Conservation (phyloP, 345 rosid species). For the Lepidium didymum region DNA sequence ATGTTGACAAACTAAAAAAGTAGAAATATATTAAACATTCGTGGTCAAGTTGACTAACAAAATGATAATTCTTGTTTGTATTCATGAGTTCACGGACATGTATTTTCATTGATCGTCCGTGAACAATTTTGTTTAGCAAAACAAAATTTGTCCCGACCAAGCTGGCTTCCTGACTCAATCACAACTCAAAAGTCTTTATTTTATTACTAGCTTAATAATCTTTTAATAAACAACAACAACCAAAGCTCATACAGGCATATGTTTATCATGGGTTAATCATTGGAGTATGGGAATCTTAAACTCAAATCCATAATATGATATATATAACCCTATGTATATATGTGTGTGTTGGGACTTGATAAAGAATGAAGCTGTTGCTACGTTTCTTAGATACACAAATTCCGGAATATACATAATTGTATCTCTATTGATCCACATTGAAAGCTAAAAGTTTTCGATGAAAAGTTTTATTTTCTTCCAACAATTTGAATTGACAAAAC, state of each 20-base stretch:
- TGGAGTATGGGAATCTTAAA: neutral
- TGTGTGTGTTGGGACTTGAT: neutral
- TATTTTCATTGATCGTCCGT: slow-evolving; percentile 23
- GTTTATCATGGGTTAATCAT: neutral
- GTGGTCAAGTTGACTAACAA: slow-evolving; percentile 12
- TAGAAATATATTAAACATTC: neutral
- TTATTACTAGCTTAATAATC: neutral
- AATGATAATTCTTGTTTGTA: slow-evolving; percentile 2
- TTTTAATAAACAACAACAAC: neutral
- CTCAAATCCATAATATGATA: neutral
- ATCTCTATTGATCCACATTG: neutral
- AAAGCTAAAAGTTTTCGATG: too few relatives aligned
- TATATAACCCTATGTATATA: too few relatives aligned
- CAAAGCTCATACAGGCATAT: neutral
- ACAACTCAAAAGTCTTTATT: neutral
- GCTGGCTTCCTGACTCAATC: slow-evolving; percentile 12
- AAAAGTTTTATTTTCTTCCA: too few relatives aligned
- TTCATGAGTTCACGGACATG: slow-evolving; percentile 25
- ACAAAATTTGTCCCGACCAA: slow-evolving; percentile 1
- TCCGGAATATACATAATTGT: neutral
- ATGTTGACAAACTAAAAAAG: slow-evolving; percentile 11
- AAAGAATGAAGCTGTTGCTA: neutral
- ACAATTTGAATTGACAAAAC: too few relatives aligned
- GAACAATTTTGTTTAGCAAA: slow-evolving; percentile 16
- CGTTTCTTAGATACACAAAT: neutral